Conservation (phyloP, 148 eudicot genomes). For the Hydrangea macrophylla region DNA sequence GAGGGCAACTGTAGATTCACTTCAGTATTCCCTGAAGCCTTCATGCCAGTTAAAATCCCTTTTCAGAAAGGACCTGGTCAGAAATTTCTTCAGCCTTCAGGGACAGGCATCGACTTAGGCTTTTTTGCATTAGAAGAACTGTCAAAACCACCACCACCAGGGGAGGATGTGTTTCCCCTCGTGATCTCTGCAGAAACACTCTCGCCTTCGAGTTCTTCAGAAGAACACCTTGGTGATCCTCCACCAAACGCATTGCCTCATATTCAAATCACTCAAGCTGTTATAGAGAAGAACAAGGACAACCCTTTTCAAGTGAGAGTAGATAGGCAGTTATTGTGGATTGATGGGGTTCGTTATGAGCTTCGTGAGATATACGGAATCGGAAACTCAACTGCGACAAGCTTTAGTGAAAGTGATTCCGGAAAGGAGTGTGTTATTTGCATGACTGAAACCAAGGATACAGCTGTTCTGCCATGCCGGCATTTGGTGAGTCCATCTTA, state of each 20-base stretch:
- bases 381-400: conserved; percentile 44
- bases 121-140: conserved; percentile 59
- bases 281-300: conserved; percentile 50
- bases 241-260: conserved; percentile 33
- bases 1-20: conserved; percentile 42
- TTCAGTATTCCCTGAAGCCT: conserved; percentile 51
- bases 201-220: conserved; percentile 24
- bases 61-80: conserved; percentile 69
- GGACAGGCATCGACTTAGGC: conserved; percentile 77
- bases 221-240: conserved; percentile 19
- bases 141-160: conserved; percentile 48
- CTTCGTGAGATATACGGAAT: conserved; percentile 81
- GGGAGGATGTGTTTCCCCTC: conserved; percentile 68
- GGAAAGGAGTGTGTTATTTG: conserved; percentile 89
- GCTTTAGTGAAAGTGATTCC: conserved; percentile 47
- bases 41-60: conserved; percentile 52
- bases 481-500: conserved; percentile 62
- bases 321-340: conserved; percentile 64
- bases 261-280: conserved; percentile 74
- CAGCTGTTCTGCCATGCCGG: conserved; percentile 80
- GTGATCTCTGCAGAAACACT: conserved; percentile 66
- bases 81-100: conserved; percentile 71
- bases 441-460: conserved; percentile 82
- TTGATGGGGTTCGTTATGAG: conserved; percentile 75
- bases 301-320: conserved; percentile 57